Percentiles rank a stretch among this genome's conserved stretches.
These are phyloP conservation scores for Penicillium samsonianum DNA, from an alignment of 495 filamentous ascomycete species.

Conservation along the genomic window DNA sequence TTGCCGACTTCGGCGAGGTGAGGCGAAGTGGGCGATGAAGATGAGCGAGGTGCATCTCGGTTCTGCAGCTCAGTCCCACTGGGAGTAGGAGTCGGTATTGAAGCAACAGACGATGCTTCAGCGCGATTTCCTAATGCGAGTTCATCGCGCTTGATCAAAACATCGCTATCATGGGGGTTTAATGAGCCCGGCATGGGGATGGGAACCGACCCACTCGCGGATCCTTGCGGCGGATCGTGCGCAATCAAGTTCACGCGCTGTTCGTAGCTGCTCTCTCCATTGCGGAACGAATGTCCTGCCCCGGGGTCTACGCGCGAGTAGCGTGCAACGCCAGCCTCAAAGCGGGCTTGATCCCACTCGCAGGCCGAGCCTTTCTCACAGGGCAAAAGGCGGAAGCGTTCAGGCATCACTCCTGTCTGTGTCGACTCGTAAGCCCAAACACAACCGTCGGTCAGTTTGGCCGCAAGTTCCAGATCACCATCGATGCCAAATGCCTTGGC, in stretches of 20 bases:
- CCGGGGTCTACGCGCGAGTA: constrained; percentile 48
- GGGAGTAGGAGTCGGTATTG: background rate
- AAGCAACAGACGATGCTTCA: background rate
- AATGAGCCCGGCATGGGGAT: constrained; percentile 31
- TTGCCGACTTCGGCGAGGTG: constrained; percentile 27
- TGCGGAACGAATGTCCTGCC: constrained; percentile 32
- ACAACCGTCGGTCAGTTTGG: constrained; percentile 86
- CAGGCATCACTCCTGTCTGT: constrained; percentile 87
- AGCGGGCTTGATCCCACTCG: constrained; percentile 73
- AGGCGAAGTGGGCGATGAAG: constrained; percentile 16
- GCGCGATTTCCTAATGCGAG: constrained; percentile 10
- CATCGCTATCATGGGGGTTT: constrained; percentile 29
- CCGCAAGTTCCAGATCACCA: constrained; percentile 77
- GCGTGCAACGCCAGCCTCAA: constrained; percentile 42
- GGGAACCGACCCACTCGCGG: constrained; percentile 17
- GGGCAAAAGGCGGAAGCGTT: constrained; percentile 63
- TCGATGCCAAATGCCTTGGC: constrained; percentile 82
- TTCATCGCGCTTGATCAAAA: constrained; percentile 22
- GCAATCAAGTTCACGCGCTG: constrained; percentile 28
- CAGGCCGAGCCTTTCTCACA: constrained; percentile 70
- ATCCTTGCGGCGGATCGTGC: constrained; percentile 9
- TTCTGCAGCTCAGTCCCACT: constrained; percentile 11
- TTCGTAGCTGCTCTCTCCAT: constrained; percentile 28
- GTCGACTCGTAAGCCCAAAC: constrained; percentile 89
- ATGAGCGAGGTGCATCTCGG: constrained; percentile 24